A percentile compares a stretch with the other conserved stretches of the same genome.
These are phyloP conservation scores for Mycena chlorophos DNA, from an alignment of 768 basidiomycete genomes.

Conservation along the genomic window DNA sequence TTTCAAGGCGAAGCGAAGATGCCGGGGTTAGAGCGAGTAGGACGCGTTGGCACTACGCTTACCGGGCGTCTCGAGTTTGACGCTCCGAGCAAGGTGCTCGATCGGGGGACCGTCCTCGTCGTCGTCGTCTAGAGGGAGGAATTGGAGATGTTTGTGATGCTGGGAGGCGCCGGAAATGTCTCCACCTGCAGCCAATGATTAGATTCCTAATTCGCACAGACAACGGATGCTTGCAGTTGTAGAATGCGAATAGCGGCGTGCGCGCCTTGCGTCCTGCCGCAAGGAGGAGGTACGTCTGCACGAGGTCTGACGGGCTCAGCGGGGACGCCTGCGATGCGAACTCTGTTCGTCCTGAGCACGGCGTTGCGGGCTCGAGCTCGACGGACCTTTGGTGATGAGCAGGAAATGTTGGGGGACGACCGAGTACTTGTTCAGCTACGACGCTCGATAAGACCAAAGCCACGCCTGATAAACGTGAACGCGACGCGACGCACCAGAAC, in stretches of 20 bases:
- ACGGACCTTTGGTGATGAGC: conserved; percentile 78
- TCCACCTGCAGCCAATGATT: conserved; percentile 52
- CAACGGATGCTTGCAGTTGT: too few species aligned
- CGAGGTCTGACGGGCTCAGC: conserved; percentile 74
- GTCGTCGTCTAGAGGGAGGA: conserved; percentile 60
- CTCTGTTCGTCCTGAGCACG: conserved; percentile 41
- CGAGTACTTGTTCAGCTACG: conserved; percentile 85
- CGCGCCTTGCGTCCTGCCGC: conserved; percentile 63
- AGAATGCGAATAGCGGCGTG: conserved; percentile 75
- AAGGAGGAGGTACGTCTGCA: conserved; percentile 74
- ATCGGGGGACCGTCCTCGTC: conserved; percentile 69
- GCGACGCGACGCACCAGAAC: conserved; percentile 53
- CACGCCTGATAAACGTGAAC: background rate
- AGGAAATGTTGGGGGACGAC: conserved; percentile 85
- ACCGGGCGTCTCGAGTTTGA: conserved; percentile 63
- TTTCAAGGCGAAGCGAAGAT: too few species aligned
- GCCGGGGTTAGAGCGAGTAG: too few species aligned
- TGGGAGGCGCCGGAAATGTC: conserved; percentile 85
- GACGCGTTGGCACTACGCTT: conserved; percentile 8
- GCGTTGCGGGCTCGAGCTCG: background rate
- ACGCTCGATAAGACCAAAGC: conserved; percentile 1
- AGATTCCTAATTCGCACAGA: conserved; percentile 31
- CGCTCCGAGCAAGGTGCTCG: conserved; percentile 62
- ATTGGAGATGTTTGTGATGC: conserved; percentile 88
- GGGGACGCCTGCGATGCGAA: conserved; percentile 79